Base-by-base conservation (phyloP, 176 grass and related monocot species). In the Themeda triandra region DNA sequence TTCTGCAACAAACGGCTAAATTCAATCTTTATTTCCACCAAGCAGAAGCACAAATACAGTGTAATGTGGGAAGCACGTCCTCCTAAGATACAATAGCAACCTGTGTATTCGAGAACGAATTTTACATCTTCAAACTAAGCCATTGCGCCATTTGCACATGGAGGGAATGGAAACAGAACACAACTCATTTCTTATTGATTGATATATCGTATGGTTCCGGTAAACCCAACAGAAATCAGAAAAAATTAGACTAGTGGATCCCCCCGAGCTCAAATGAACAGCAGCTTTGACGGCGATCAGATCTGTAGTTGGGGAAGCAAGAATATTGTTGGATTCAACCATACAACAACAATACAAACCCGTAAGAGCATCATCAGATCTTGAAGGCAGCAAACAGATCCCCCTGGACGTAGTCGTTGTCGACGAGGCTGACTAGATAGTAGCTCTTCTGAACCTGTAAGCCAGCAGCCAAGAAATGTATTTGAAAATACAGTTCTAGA, bases 401-500 rank as follows among this genome's bases (percentile, higher is more conserved):
- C 21, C 94, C 92, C 13, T 84, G 62, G 84, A 97, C 41, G 39
- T 94, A 97, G 71, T 97, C 89, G 36, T 97, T 97, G 88, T 94
- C 94, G 2, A 97, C 94, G 11, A 97, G 87, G 69, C 94, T 94
- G 33, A 97, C 92, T 66, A 94, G 82, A 35, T 76, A 92, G 82
- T 92, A 82, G 78, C 66, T 94, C 63, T 86, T 75, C 80, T 94
- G 85, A 35, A 90, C 89, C 94, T 97, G 85, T 76, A 75, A 64
- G 13, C 2, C 72, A 40, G 62, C 46, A 87, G 21, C 53, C 15
- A 70, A 18, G 5, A 54, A 65, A 63, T 41, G 10, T 66, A 21
- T 78, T 44, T 60, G 39, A 11, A 73, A 63, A 32, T 36, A 5
- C 44, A 40, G 8, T 31, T 65, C 5, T 13, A 29, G 33, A 7